Conservation (phyloP, 2,329 filamentous ascomycete genomes). For the Didymella pinodella region DNA sequence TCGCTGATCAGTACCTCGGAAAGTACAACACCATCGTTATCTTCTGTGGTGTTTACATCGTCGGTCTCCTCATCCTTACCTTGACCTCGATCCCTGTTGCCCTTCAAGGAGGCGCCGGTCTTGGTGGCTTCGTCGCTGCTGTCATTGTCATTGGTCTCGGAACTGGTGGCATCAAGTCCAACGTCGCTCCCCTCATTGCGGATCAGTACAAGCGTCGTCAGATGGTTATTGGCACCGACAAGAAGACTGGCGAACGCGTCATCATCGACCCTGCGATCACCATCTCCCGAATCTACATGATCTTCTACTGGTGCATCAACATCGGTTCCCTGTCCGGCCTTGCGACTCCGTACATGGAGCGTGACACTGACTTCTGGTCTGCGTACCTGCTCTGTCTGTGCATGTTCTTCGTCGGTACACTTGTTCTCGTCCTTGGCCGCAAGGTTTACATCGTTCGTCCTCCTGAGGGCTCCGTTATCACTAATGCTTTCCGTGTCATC, state of each 20-base stretch:
- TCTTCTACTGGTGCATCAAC: slow-evolving; percentile 79
- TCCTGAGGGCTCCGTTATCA: slow-evolving; percentile 50
- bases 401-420: slow-evolving; percentile 71
- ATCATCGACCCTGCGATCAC: slow-evolving; percentile 59
- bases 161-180: slow-evolving; percentile 83
- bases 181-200: slow-evolving; percentile 66
- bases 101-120: slow-evolving; percentile 66
- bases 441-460: slow-evolving; percentile 52
- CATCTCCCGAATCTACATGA: slow-evolving; percentile 61
- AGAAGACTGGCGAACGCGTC: slow-evolving; percentile 56
- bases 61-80: slow-evolving; percentile 73
- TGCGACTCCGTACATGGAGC: slow-evolving; percentile 75
- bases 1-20: slow-evolving; percentile 74
- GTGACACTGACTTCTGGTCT: slow-evolving; percentile 73
- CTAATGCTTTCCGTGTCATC: slow-evolving; percentile 64
- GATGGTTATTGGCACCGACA: slow-evolving; percentile 53
- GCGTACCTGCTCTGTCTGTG: slow-evolving; percentile 70
- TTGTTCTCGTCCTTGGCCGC: slow-evolving; percentile 55
- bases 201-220: slow-evolving; percentile 57
- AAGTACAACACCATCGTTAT: slow-evolving; percentile 75
- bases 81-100: slow-evolving; percentile 70
- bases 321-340: slow-evolving; percentile 73
- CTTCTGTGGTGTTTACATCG: slow-evolving; percentile 69
- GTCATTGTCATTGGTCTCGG: slow-evolving; percentile 75
- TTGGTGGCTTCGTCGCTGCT: slow-evolving; percentile 68